phyloP scores from a whole-genome alignment of 1,139 yeast genomes.

The Blastobotrys buckinghamii region DNA sequence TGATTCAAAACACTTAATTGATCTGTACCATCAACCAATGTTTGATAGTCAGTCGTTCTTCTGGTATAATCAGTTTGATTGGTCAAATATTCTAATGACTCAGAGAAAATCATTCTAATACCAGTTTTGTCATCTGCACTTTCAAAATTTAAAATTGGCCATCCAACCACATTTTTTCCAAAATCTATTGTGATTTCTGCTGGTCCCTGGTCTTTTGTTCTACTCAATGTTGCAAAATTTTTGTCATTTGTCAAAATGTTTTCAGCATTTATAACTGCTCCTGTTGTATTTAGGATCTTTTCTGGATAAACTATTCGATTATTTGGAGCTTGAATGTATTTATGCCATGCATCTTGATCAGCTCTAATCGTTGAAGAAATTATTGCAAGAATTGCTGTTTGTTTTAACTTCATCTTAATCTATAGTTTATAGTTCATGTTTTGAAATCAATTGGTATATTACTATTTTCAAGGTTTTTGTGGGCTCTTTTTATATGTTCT shows the following conservation, averaged over 20 bases:
- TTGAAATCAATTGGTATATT: too few species aligned
- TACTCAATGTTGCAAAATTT: too few species aligned
- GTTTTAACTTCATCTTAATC: too few species aligned
- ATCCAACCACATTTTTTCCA: slow-evolving; percentile 2
- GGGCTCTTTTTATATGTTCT: too few species aligned
- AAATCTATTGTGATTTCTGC: background rate
- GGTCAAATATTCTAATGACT: background rate
- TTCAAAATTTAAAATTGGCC: background rate
- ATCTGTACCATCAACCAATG: background rate
- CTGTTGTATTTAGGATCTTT: background rate
- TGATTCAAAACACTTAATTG: background rate
- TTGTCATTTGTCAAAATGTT: background rate
- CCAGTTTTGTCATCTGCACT: background rate
- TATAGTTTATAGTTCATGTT: too few species aligned
- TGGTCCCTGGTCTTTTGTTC: too few species aligned
- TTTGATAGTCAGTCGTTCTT: background rate
- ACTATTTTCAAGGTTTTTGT: too few species aligned
- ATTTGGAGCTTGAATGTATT: background rate
- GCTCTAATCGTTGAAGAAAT: too few species aligned
- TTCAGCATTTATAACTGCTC: background rate
- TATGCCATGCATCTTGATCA: background rate
- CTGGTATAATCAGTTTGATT: background rate
- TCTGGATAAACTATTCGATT: background rate
- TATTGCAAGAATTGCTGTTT: too few species aligned
- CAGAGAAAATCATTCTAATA: background rate